Evolutionary conservation across 2,329 filamentous ascomycete species (phyloP), one percentile per base, ranked within the genome.

Genomic region (Pezicula carpinea): DNA sequence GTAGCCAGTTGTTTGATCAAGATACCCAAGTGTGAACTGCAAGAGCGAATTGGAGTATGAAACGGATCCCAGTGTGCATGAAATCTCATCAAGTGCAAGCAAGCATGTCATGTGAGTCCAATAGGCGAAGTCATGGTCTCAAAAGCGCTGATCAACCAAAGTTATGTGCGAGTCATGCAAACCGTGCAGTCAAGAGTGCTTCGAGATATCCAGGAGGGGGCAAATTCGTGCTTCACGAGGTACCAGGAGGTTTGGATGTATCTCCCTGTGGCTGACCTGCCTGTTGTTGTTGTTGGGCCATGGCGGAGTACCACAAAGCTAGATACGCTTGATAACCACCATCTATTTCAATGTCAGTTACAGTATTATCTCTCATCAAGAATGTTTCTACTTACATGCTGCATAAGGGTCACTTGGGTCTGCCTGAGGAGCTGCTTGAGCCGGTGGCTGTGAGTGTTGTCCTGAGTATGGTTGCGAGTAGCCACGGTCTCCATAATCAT

Each of bases 311-410:
- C 87, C 87, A 93, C 58, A 91, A 74, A 34, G 85, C 80, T 49
- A 89, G 69, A 64, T 92, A 93, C 57, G 85, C 85, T 58, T 90
- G 79, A 66, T 92, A 92, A 51, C 88, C 88, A 55, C 88, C 88
- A 68, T 91, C 80, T 83, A 50, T 32, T 4, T 34, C 40, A 39
- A 32, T 26, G 45, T 63, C 39, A 56, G 52, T 32, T 33, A 33
- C 17, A n/a, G 44, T 64, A 4, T 38, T 53, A 64, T 64, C 56
- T 39, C 19, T 17, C 29, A 3, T 17, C 51, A 53, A 19, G 19
- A 17, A 39, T 34, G 8, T 14, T 15, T 18, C 18, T 19, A 71
- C 80, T 72, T 72, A 83, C 80, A 93, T 48, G 83, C 76, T 48
- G 88, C 88, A 67, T 93, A 93, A 1, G 84, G 83, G 60, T 88